A percentile compares a stretch with the other conserved stretches of the same genome.
Conservation (phyloP, 495 filamentous ascomycete species). For the Pyronema omphalodes region DNA sequence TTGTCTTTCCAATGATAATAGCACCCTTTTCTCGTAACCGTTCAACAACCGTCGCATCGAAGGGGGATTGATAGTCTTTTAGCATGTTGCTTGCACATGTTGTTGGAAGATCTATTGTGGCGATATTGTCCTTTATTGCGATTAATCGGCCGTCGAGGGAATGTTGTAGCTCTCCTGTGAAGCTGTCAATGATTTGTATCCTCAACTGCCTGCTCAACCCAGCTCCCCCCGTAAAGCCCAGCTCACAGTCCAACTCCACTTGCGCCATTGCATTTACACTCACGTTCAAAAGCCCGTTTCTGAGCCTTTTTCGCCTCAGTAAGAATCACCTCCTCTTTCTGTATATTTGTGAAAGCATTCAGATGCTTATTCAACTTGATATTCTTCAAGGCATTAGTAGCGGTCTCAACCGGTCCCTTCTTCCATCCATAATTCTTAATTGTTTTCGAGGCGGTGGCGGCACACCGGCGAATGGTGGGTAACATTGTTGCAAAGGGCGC, state of each 20-base stretch:
- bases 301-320: conserved; percentile 11
- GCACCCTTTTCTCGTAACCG: conserved; percentile 47
- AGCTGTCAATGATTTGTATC: neutral
- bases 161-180: neutral
- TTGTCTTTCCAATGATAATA: conserved; percentile 58
- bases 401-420: neutral
- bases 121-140: conserved; percentile 60
- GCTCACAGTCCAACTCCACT: too few relatives aligned
- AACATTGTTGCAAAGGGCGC: too few relatives aligned
- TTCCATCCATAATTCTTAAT: too few relatives aligned
- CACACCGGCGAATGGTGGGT: too few relatives aligned
- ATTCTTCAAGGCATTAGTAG: neutral
- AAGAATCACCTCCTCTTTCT: conserved; percentile 6
- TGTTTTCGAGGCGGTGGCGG: too few relatives aligned
- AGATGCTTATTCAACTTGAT: conserved; percentile 5
- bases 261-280: neutral
- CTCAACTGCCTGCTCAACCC: too few relatives aligned
- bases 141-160: conserved; percentile 35
- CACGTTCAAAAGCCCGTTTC: conserved; percentile 9
- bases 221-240: too few relatives aligned
- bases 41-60: conserved; percentile 64
- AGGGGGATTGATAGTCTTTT: conserved; percentile 34
- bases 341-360: conserved; percentile 17
- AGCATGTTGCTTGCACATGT: conserved; percentile 48
- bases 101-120: conserved; percentile 43